Evolutionary conservation across 768 basidiomycete species (phyloP), one percentile per base, ranked within the genome.

Genomic region (Suillus bovinus): DNA sequence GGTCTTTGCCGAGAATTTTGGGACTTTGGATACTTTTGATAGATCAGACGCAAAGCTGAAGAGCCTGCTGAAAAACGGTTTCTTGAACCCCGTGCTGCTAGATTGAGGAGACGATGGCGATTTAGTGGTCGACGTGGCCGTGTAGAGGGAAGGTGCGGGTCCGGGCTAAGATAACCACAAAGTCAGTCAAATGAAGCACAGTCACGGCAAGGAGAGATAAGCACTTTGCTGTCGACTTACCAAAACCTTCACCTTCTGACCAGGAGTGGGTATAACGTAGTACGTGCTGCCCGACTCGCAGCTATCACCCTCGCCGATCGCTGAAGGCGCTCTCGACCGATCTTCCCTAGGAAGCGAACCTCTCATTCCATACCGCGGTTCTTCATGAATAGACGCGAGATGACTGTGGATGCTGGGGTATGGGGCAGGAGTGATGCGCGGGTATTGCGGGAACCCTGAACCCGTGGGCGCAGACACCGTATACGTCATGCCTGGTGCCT

Each of bases 241-340:
- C 68, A 91, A 80, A 64, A 89, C 81, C 71, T 87, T 88, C 61
- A 90, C 83, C 68, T 90, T 91, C 70, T 89, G 88, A n/a, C 87
- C 86, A 13, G 84, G 82, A 13, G 82, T 80, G 4, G 88, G 88
- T 44, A 89, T 80, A 65, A 90, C 84, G 70, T 90, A 91, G 77
- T 90, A 91, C 4, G 89, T 91, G 70, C 87, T 84, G 24, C 83
- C 87, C 5, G 88, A 88, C 41, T 82, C 82, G 16, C 80, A 73
- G 68, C 84, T 88, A 36, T 71, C 78, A 1, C 52, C 69, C 36
- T 81, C 78, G 50, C 78, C 77, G 8, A 72, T 61, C 17, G 72
- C 73, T 0, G 81, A 70, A 49, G 79, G 81, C 20, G 78, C 78
- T 22, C 75, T 75, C 16, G 68, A 29, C 31, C 61, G 34, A 70